A percentile compares a stretch with the other conserved stretches of the same genome.
Conservation (phyloP, 345 rosid species). For the Physaria fendleri region DNA sequence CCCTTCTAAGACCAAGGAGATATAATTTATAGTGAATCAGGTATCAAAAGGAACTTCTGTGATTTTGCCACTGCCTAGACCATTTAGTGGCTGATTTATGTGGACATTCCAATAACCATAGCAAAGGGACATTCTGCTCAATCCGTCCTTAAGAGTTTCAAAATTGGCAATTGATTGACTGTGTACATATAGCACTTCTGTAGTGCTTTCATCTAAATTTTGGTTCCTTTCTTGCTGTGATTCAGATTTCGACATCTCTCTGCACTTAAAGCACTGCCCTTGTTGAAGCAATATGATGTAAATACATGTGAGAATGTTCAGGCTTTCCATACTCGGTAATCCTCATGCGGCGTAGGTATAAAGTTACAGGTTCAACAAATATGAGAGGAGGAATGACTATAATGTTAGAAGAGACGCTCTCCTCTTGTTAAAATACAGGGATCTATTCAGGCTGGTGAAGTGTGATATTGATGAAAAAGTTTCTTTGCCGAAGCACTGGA, state of each 20-base stretch:
- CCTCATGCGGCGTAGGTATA: constrained; percentile 10
- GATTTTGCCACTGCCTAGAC: background rate
- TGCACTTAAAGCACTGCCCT: background rate
- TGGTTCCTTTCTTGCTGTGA: constrained; percentile 1
- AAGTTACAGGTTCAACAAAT: background rate
- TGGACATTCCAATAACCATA: background rate
- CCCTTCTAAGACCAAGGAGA: constrained; percentile 11
- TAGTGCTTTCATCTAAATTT: background rate
- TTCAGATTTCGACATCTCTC: background rate
- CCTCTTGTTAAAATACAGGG: background rate
- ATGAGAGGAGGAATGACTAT: background rate
- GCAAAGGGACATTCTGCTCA: constrained; percentile 5
- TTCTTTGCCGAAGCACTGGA: background rate
- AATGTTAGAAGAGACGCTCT: background rate
- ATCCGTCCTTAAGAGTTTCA: background rate
- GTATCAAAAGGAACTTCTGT: background rate
- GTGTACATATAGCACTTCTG: constrained; percentile 4
- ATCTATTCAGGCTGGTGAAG: background rate
- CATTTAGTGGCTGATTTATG: constrained; percentile 1
- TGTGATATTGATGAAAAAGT: background rate
- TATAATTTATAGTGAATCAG: constrained; percentile 6
- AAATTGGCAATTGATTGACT: background rate
- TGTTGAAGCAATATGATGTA: background rate
- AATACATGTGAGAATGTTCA: constrained; percentile 1
- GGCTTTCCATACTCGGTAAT: background rate